Evolutionary conservation across 2,329 filamentous ascomycete genomes (phyloP), one percentile per base, ranked within the genome.

Genomic region (Trichoderma harzianum): DNA sequence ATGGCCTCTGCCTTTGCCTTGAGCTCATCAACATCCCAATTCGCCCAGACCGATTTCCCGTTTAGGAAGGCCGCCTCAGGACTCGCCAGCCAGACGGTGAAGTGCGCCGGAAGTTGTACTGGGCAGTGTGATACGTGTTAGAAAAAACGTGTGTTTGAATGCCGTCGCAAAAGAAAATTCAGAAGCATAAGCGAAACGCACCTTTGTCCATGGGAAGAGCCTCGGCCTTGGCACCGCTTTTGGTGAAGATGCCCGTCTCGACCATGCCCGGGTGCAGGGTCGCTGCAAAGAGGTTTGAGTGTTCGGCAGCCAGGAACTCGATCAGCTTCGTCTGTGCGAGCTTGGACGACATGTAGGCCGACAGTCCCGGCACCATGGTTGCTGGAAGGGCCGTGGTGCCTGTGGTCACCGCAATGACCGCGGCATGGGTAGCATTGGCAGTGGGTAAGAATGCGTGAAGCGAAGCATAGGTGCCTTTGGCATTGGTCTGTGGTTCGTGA

Each of bases 11-110:
- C 32, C 53, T 71, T 76, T 1, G 78, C 77, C 75, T 83, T 83
- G 47, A 88, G 79, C 74, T 87, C 86, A 57, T 84, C 80, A 1
- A 86, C 81, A 76, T 88, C 86, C 86, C 85, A 88, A 32, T 84
- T 84, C 18, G 82, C 80, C 82, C 84, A 87, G 0, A 86, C 76
- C 24, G 83, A 83, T 58, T 83, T 84, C 3, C 82, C 79, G 55
- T 81, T 84, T 30, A 88, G 74, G 73, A 88, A 87, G 6, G 73
- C 75, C 0, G 85, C 84, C 74, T 87, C 84, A 1, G 81, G 75
- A 30, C 80, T 83, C 0, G 82, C 78, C 28, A 83, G 75, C 84
- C 85, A 86, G 11, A 86, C 79, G 5, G 77, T 71, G 73, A 86
- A 86, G 71, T 82, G 77, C 0, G 78, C 83, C 1, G 83, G 79